Conservation (phyloP, 2,329 filamentous ascomycete genomes). For the Ophidiomyces ophidiicola region DNA sequence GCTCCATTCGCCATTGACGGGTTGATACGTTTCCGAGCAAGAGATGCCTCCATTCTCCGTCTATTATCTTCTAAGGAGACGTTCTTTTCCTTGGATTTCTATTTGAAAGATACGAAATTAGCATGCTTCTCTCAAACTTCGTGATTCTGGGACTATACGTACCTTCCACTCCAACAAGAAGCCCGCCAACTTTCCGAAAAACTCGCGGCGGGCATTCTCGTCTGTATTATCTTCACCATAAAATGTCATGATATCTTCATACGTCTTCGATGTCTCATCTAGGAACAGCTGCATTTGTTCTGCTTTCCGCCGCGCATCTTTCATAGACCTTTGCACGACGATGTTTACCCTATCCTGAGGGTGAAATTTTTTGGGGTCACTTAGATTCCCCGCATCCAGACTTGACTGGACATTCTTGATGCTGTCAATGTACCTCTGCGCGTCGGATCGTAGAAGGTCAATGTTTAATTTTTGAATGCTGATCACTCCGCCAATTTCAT, state of each 20-base stretch:
- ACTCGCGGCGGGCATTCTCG: conserved; percentile 85
- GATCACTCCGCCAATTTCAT: conserved; percentile 72
- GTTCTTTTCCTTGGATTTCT: conserved; percentile 91
- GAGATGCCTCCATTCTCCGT: conserved; percentile 75
- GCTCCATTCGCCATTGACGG: conserved; percentile 53
- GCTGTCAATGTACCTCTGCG: conserved; percentile 85
- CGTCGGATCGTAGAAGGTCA: conserved; percentile 76
- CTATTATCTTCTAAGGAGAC: conserved; percentile 65
- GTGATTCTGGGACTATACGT: conserved; percentile 21
- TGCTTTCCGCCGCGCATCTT: conserved; percentile 87
- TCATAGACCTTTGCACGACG: conserved; percentile 87
- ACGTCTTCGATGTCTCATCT: conserved; percentile 81
- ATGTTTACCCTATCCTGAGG: conserved; percentile 89
- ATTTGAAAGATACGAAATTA: not conserved
- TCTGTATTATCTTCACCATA: conserved; percentile 90
- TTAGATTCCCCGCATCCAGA: conserved; percentile 84
- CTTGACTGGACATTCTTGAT: conserved; percentile 88
- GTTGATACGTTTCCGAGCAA: conserved; percentile 66
- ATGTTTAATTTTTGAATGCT: conserved; percentile 83
- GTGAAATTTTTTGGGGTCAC: conserved; percentile 94
- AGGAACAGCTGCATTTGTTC: conserved; percentile 91
- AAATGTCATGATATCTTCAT: conserved; percentile 91
- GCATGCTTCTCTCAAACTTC: not conserved
- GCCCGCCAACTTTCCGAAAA: conserved; percentile 82
- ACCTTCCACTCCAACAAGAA: conserved; percentile 90